phyloP scores from a whole-genome alignment of 139 green algal genomes.

The Chlorella vulgaris region DNA sequence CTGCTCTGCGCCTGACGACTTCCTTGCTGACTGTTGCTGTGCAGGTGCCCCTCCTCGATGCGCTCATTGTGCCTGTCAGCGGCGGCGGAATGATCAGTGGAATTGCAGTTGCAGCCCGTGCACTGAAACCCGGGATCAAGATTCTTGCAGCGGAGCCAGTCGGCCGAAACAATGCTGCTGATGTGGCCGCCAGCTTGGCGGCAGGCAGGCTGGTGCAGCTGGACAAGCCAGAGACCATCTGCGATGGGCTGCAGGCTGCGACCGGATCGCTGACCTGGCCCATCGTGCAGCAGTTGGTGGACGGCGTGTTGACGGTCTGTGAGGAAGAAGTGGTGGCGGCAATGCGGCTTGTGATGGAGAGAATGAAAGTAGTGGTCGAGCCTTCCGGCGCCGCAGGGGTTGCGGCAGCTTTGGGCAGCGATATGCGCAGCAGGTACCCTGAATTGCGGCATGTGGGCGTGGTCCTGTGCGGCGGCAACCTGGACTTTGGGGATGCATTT shows the following conservation, averaged over 20 bases:
- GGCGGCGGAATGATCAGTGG: constrained; percentile 82
- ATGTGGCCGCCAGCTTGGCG: constrained; percentile 59
- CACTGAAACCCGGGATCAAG: constrained; percentile 60
- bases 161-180: constrained; percentile 47
- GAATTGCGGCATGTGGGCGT: constrained; percentile 64
- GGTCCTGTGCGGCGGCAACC: constrained; percentile 70
- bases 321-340: constrained; percentile 81
- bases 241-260: constrained; percentile 73
- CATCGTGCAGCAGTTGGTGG: constrained; percentile 74
- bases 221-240: constrained; percentile 74
- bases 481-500: constrained; percentile 59
- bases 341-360: constrained; percentile 79
- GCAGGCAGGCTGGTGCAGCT: constrained; percentile 61
- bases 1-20: no score
- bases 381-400: constrained; percentile 79
- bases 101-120: constrained; percentile 79
- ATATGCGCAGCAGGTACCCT: constrained; percentile 9
- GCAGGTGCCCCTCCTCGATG: constrained; percentile 68
- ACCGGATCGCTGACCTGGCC: constrained; percentile 85
- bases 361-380: constrained; percentile 86
- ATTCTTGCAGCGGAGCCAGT: constrained; percentile 70
- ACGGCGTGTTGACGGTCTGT: constrained; percentile 66
- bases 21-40: not conserved
- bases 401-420: constrained; percentile 64
- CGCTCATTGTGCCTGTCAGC: constrained; percentile 78